These are phyloP conservation scores for Arthrobotrys iridis DNA, from an alignment of 2,329 filamentous ascomycete genomes.

Conservation along the genomic window DNA sequence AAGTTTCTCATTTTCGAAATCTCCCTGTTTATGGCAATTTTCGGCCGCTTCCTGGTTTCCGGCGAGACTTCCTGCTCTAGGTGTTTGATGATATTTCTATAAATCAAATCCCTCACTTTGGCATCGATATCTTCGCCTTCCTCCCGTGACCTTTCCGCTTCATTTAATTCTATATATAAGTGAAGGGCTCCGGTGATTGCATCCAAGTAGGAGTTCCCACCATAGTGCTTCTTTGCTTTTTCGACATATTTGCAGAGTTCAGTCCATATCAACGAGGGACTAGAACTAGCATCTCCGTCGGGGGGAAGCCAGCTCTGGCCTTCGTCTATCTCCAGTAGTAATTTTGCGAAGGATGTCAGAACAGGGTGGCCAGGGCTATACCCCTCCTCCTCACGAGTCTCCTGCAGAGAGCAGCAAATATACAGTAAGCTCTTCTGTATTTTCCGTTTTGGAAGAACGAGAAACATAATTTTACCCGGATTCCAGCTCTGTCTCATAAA, in stretches of 20 bases:
- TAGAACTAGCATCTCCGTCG: neutral
- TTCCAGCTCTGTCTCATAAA: constrained; percentile 8
- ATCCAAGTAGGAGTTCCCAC: neutral
- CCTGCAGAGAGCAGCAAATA: neutral
- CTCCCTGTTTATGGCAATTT: neutral
- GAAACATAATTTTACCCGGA: neutral
- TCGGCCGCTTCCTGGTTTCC: neutral
- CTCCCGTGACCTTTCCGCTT: neutral
- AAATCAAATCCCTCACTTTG: neutral
- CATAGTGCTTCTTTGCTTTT: neutral
- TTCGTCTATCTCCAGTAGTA: constrained; percentile 3
- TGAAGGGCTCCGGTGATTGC: neutral
- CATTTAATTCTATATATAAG: neutral
- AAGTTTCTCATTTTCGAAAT: neutral
- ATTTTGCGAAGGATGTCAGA: constrained; percentile 5
- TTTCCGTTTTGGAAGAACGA: neutral
- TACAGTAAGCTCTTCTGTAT: neutral
- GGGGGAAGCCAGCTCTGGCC: neutral
- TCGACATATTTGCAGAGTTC: neutral
- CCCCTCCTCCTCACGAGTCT: neutral
- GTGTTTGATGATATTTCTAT: neutral
- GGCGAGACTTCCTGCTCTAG: neutral
- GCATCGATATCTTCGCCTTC: neutral
- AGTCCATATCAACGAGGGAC: neutral
- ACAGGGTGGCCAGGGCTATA: neutral